Conservation (phyloP, 495 filamentous ascomycete species). For the Clavariopsis aquatica region DNA sequence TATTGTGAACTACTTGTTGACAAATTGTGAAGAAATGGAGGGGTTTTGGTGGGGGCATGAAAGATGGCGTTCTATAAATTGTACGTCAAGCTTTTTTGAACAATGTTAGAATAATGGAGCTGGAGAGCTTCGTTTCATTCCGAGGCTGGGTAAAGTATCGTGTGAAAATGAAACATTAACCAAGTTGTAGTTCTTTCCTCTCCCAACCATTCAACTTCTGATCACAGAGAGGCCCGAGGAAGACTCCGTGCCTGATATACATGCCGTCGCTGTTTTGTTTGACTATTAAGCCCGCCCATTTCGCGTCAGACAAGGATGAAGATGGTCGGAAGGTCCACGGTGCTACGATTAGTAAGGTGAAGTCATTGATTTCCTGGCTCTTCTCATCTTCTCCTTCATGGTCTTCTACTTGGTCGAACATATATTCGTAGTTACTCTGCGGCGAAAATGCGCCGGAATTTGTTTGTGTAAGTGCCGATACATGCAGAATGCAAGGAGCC, state of each 20-base stretch:
- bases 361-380: not conserved
- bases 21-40: too few relatives aligned
- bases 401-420: not conserved
- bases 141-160: too few relatives aligned
- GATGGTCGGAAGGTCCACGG: constrained; percentile 7
- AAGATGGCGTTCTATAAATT: too few relatives aligned
- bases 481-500: not conserved
- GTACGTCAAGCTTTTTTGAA: too few relatives aligned
- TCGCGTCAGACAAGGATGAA: not conserved
- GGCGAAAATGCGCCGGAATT: not conserved
- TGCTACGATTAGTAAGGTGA: not conserved
- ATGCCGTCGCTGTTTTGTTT: not conserved
- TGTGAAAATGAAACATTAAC: not conserved
- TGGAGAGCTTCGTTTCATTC: too few relatives aligned
- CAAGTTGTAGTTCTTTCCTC: not conserved
- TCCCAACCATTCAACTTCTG: not conserved
- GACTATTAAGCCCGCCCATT: constrained; percentile 1
- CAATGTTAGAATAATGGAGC: too few relatives aligned
- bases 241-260: not conserved
- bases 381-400: not conserved
- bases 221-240: constrained; percentile 1
- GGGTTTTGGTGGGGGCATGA: too few relatives aligned
- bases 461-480: not conserved
- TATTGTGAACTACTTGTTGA: too few relatives aligned
- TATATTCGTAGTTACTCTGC: not conserved